Evolutionary conservation across 2,329 filamentous ascomycete species (phyloP).

Genomic region (Coniosporium tulheliwenetii): DNA sequence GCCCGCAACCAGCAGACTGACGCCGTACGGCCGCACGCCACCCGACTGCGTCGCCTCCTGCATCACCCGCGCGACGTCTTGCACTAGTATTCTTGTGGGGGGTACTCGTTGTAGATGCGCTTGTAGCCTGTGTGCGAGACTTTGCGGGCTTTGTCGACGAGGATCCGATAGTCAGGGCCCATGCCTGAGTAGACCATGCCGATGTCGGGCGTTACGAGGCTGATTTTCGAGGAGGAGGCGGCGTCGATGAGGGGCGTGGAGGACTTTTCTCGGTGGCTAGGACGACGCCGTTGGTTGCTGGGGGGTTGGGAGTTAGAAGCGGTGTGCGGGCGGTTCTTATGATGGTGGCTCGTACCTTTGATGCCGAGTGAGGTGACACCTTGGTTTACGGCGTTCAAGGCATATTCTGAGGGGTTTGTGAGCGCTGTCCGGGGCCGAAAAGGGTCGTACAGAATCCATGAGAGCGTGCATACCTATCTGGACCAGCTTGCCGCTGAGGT

Average conservation of each 20-base stretch:
- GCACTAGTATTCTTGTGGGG: conserved; percentile 97
- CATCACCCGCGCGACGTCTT: conserved; percentile 95
- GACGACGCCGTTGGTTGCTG: conserved; percentile 96
- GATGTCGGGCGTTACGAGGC: conserved; percentile 95
- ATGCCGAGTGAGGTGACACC: conserved; percentile 96
- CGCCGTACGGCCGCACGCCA: conserved; percentile 91
- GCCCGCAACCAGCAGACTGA: conserved; percentile 85
- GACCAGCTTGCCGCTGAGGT: conserved; percentile 81
- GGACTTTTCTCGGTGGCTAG: conserved; percentile 97
- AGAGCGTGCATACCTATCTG: conserved; percentile 61
- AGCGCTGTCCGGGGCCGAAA: neutral
- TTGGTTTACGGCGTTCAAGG: conserved; percentile 96
- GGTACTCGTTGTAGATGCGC: conserved; percentile 99
- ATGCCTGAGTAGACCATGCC: conserved; percentile 99
- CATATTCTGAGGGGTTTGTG: conserved; percentile 59
- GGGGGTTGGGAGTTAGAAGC: neutral
- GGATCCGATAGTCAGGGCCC: conserved; percentile 94
- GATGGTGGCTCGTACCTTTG: conserved; percentile 53
- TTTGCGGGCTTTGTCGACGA: conserved; percentile 96
- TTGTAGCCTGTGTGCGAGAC: conserved; percentile 98
- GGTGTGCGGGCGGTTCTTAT: neutral
- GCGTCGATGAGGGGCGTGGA: conserved; percentile 94
- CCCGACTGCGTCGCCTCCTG: conserved; percentile 97
- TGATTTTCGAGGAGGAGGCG: conserved; percentile 90
- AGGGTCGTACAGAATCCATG: neutral